Percentiles rank a stretch among this genome's conserved stretches.
phyloP scores from a whole-genome alignment of 2,329 filamentous ascomycete species.

The Coniochaeta sp. region DNA sequence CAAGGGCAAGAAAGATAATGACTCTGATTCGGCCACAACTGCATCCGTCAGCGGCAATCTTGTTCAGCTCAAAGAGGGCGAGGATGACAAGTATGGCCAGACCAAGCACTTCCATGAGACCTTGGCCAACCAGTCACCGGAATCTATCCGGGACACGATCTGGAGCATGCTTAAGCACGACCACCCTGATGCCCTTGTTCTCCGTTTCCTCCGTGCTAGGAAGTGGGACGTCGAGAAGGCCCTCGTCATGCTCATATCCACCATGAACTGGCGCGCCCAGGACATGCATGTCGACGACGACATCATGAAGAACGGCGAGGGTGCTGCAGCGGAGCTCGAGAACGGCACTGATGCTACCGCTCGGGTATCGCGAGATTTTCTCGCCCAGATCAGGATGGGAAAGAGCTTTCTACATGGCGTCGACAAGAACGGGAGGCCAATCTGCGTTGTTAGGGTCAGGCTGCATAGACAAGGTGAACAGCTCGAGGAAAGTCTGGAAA shows the following conservation, averaged over 20 bases:
- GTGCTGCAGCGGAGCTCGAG: constrained; percentile 53
- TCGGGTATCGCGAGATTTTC: constrained; percentile 66
- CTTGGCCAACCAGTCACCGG: constrained; percentile 66
- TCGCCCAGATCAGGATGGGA: constrained; percentile 77
- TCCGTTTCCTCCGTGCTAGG: constrained; percentile 79
- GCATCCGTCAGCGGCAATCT: constrained; percentile 25
- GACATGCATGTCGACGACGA: constrained; percentile 88
- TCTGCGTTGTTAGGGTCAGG: constrained; percentile 77
- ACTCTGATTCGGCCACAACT: constrained; percentile 22
- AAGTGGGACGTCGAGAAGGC: constrained; percentile 96
- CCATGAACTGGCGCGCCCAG: constrained; percentile 80
- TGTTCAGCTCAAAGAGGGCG: constrained; percentile 32
- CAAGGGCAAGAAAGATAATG: constrained; percentile 46
- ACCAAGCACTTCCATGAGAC: constrained; percentile 80
- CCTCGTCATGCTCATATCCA: constrained; percentile 87
- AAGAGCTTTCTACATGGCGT: constrained; percentile 88
- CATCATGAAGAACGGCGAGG: constrained; percentile 72
- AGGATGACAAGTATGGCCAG: constrained; percentile 90
- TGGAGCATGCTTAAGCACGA: constrained; percentile 97
- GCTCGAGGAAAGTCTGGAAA: constrained; percentile 71
- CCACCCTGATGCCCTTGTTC: constrained; percentile 75
- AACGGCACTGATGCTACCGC: constrained; percentile 51
- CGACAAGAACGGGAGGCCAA: constrained; percentile 77
- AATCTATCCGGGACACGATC: constrained; percentile 71
- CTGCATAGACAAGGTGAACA: constrained; percentile 80